Conservation (phyloP, 331 rosid species). For the Rhamnella rubrinervis region DNA sequence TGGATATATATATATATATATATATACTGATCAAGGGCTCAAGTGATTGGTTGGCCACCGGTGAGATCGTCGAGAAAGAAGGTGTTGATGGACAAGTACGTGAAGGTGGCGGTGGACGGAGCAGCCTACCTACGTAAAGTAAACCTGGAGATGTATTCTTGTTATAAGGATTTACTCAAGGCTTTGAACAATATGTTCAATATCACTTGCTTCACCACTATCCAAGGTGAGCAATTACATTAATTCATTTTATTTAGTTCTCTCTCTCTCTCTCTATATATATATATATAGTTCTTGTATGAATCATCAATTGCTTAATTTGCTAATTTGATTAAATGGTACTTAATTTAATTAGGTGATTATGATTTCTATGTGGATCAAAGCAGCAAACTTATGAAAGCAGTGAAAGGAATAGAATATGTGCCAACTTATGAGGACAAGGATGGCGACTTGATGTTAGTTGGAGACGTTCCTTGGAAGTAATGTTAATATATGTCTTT, state of each 20-base stretch:
- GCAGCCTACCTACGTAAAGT: conserved; percentile 33
- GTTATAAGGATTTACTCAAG: conserved; percentile 21
- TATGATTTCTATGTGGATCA: conserved; percentile 5
- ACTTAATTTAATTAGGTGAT: background rate
- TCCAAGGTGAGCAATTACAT: conserved; percentile 5
- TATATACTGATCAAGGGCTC: conserved; percentile 4
- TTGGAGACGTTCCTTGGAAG: conserved; percentile 53
- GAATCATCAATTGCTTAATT: background rate
- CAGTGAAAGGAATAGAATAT: conserved; percentile 28
- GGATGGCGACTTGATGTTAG: conserved; percentile 41
- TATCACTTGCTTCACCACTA: conserved; percentile 6
- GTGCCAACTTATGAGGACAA: conserved; percentile 33
- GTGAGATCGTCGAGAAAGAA: conserved; percentile 30
- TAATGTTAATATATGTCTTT: background rate
- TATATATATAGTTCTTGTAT: too few species aligned
- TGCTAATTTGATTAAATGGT: background rate
- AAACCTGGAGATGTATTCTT: conserved; percentile 22
- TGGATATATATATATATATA: too few species aligned
- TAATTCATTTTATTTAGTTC: too few species aligned
- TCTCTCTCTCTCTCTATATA: too few species aligned
- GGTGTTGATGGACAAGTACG: conserved; percentile 22
- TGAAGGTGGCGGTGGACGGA: conserved; percentile 35
- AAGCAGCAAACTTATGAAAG: conserved; percentile 9
- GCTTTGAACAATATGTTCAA: conserved; percentile 24
- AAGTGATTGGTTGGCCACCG: conserved; percentile 36